Conservation (phyloP, 768 basidiomycete species). For the Mycena capillaripes region DNA sequence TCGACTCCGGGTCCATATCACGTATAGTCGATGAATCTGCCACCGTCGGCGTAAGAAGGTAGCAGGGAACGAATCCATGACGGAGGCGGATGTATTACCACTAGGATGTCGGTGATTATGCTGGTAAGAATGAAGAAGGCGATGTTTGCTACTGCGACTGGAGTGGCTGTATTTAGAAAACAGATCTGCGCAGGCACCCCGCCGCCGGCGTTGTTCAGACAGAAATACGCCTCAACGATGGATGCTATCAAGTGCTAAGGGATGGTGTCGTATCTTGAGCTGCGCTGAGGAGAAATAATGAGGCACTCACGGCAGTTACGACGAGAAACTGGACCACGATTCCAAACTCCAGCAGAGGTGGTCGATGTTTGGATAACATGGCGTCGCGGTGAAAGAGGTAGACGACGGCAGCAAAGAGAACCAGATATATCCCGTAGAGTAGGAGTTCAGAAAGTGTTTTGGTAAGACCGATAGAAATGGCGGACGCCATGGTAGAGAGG, state of each 20-base stretch:
- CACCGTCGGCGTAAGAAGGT: neutral
- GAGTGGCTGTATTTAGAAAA: neutral
- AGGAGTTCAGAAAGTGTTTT: neutral
- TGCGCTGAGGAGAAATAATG: neutral
- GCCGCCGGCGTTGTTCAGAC: neutral
- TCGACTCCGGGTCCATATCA: neutral
- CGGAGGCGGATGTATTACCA: neutral
- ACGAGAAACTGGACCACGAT: neutral
- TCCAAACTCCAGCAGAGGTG: neutral
- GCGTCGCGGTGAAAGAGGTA: neutral
- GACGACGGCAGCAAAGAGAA: neutral
- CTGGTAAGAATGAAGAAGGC: neutral
- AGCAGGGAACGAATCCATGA: neutral
- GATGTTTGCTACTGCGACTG: neutral
- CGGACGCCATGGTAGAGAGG: neutral
- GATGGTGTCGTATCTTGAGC: neutral
- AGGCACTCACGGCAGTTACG: neutral
- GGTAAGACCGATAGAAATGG: neutral
- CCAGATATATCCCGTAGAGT: neutral
- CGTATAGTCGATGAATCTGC: neutral
- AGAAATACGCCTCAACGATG: neutral
- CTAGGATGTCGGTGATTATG: neutral
- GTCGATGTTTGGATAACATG: neutral
- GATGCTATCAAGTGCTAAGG: neutral
- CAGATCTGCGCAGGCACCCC: neutral